Evolutionary conservation across 305 asterid genomes (phyloP).

Genomic region (Fraxinus dipetala): DNA sequence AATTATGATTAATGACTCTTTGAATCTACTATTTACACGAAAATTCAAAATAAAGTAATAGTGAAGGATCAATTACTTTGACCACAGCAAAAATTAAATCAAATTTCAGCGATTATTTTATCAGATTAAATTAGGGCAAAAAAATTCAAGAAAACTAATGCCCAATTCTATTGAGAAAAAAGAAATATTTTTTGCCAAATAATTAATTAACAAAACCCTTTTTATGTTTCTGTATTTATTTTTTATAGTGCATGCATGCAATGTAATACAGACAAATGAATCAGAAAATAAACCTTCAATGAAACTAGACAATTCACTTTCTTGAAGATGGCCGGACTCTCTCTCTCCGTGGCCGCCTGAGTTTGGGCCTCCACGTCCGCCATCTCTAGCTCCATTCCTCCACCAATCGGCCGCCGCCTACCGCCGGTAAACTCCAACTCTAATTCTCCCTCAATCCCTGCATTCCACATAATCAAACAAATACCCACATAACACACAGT

Average conservation of each 20-base stretch:
- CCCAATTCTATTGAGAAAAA: not conserved
- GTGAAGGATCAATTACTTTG: not conserved
- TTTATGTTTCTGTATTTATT: not conserved
- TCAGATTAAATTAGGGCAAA: not conserved
- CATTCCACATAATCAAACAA: not conserved
- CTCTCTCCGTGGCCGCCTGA: not conserved
- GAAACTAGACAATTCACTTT: slow-evolving; percentile 43
- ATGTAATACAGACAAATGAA: not conserved
- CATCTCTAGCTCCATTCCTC: slow-evolving; percentile 20
- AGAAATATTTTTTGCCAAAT: not conserved
- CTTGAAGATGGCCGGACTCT: slow-evolving; percentile 35
- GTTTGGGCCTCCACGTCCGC: slow-evolving; percentile 32
- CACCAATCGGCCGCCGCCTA: not conserved
- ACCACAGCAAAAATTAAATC: not conserved
- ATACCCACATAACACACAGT: not conserved
- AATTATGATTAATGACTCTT: not conserved
- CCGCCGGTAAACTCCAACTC: not conserved
- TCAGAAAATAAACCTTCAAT: slow-evolving; percentile 33
- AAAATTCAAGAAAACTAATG: not conserved
- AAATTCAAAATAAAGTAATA: not conserved
- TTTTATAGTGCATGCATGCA: not conserved
- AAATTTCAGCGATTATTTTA: not conserved
- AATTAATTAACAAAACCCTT: not conserved
- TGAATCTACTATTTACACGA: not conserved
- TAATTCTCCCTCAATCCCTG: not conserved